Base-by-base conservation (phyloP, 2,329 filamentous ascomycete species). In the Pseudogymnoascus sp. region DNA sequence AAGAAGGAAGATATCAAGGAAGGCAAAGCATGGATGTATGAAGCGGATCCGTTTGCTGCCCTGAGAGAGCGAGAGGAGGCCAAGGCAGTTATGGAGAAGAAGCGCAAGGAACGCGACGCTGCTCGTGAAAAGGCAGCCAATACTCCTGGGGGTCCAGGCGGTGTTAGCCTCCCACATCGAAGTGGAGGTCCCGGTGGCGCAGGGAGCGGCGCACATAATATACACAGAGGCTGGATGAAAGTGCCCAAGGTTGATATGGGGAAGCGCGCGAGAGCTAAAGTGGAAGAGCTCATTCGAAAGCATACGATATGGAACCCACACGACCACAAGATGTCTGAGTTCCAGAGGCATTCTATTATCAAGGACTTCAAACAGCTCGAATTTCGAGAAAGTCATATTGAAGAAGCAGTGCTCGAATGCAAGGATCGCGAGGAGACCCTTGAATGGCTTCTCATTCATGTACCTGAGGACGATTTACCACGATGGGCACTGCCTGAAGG, bases 381-480 rank as follows among this genome's bases (percentile, higher is more conserved):
- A 0, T 99, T 99, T 73, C 86, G 93, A n/a, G 82, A 80, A 69
- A 95, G 88, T 69, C 94, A 99, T 71, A 84, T 92, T 40, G 86
- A 95, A 71, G 94, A 99, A 75, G 93, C 94, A 7, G 84, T 89
- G 0, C 85, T 85, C 48, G 86, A 92, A 69, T 97, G 92, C 77
- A 95, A 93, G 73, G 92, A 96, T 72, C 83, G 88, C 31, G 92
- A 97, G 72, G 94, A 99, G 75, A 87, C 91, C 13, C 80, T 99
- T 2, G 93, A 97, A 73, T 99, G 94, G 94, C 81, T 99, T 13
- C 82, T 99, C 58, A 92, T 97, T 60, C 93, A 99, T 74, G 92
- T 99, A 2, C 94, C 94, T 1, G 94, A 99, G 72, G 94, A 99
- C 72, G 94, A 97, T 70, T 78, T 97, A n/a, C 94, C 94, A 1